phyloP scores from a whole-genome alignment of 768 basidiomycete species.

The Calvatia gigantea region DNA sequence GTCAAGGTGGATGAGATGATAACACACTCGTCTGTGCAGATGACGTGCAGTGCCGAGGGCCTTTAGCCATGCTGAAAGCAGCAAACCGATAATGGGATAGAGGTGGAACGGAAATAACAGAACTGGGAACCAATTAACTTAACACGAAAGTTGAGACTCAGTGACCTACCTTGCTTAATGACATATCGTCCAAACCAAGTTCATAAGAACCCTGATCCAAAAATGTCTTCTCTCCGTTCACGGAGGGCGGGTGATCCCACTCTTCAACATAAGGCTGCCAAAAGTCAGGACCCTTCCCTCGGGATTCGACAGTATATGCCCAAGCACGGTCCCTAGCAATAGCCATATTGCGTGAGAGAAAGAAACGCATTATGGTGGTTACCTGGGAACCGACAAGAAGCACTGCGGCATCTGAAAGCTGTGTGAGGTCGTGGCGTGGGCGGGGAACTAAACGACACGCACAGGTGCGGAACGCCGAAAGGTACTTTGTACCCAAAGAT shows the following conservation, averaged over 20 bases:
- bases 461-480: constrained; percentile 72
- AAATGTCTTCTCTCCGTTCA: constrained; percentile 26
- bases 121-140: neutral
- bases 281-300: constrained; percentile 79
- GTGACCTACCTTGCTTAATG: constrained; percentile 41
- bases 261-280: constrained; percentile 85
- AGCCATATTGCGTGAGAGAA: constrained; percentile 79
- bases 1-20: neutral
- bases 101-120: constrained; percentile 56
- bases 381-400: constrained; percentile 73
- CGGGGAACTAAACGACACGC: constrained; percentile 15
- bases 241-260: constrained; percentile 59
- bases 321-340: constrained; percentile 76
- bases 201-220: constrained; percentile 31
- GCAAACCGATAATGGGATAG: constrained; percentile 66
- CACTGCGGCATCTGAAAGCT: constrained; percentile 61
- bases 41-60: constrained; percentile 63
- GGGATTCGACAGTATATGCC: constrained; percentile 79
- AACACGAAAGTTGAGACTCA: neutral
- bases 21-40: constrained; percentile 55
- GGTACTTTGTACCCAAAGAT: constrained; percentile 65
- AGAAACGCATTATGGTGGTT: constrained; percentile 74
- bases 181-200: constrained; percentile 38
- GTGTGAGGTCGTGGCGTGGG: neutral
- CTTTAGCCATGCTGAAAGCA: constrained; percentile 61